phyloP scores from a whole-genome alignment of 768 basidiomycete genomes.

The Leccinellum luteum region DNA sequence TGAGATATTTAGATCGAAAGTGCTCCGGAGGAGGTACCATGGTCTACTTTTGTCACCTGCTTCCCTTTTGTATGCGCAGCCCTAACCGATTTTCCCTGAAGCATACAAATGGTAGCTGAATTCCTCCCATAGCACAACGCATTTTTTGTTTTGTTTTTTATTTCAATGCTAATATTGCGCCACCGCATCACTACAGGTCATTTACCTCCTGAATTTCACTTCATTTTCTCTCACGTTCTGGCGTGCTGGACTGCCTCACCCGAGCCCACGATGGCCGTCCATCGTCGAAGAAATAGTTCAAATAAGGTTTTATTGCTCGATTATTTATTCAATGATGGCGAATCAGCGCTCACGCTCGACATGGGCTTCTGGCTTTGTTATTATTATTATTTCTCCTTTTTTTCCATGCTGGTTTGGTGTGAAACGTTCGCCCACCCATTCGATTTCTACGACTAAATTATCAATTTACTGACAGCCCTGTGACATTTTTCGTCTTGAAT shows the following conservation, averaged over 20 bases:
- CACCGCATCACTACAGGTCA: not conserved
- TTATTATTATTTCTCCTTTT: not conserved
- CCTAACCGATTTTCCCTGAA: not conserved
- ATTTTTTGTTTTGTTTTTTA: not conserved
- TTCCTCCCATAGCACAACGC: slow-evolving; percentile 14
- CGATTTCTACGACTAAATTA: slow-evolving; percentile 3
- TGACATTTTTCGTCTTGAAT: not conserved
- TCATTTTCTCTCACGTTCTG: slow-evolving; percentile 21
- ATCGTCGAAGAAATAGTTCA: slow-evolving; percentile 8
- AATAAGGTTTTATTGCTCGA: slow-evolving; percentile 20
- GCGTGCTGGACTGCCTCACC: slow-evolving; percentile 12
- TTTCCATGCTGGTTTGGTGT: slow-evolving; percentile 5
- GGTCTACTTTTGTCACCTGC: not conserved
- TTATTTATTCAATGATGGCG: slow-evolving; percentile 17
- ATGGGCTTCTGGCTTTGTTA: slow-evolving; percentile 9
- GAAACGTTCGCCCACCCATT: slow-evolving; percentile 2
- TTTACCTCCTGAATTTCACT: slow-evolving; percentile 1
- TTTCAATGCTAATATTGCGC: slow-evolving; percentile 2
- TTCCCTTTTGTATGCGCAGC: not conserved
- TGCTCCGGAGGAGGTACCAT: not conserved
- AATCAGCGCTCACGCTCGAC: slow-evolving; percentile 20
- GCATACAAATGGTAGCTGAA: not conserved
- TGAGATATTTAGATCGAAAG: slow-evolving; percentile 2
- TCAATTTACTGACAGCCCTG: slow-evolving; percentile 8
- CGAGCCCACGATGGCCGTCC: slow-evolving; percentile 16